Evolutionary conservation across 2,329 filamentous ascomycete genomes (phyloP).

Genomic region (Neocucurbitaria cava): DNA sequence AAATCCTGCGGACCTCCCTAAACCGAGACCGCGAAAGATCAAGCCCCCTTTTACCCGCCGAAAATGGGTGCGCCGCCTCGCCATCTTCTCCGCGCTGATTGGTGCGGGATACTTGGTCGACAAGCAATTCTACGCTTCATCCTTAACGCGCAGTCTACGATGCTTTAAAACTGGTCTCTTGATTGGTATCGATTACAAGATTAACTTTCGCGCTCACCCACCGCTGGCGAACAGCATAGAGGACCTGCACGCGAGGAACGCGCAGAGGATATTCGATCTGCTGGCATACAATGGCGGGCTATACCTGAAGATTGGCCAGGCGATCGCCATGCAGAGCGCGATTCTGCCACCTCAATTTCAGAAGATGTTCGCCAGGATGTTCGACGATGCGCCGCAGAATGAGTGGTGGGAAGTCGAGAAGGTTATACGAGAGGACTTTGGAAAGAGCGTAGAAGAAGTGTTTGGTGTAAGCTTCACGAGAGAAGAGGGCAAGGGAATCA

Average conservation of each 20-base stretch:
- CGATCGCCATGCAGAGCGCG: conserved; percentile 97
- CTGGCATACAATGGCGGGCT: conserved; percentile 87
- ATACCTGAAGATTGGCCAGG: conserved; percentile 97
- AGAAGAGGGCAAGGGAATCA: conserved; percentile 67
- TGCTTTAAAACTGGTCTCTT: conserved; percentile 82
- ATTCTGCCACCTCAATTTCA: conserved; percentile 94
- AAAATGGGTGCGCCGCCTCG: conserved; percentile 78
- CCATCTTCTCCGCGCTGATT: conserved; percentile 65
- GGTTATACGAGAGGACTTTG: conserved; percentile 88
- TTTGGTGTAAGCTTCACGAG: conserved; percentile 86
- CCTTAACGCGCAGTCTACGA: conserved; percentile 76
- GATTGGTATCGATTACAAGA: conserved; percentile 91
- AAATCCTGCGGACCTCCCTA: conserved; percentile 77
- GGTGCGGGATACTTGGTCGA: conserved; percentile 74
- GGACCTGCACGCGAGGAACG: conserved; percentile 83
- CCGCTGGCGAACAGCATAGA: conserved; percentile 74
- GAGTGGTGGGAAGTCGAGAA: conserved; percentile 83
- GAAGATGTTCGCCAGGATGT: conserved; percentile 95
- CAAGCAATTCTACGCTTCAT: conserved; percentile 76
- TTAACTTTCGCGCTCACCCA: conserved; percentile 88
- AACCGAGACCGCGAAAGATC: conserved; percentile 58
- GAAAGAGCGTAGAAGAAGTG: conserved; percentile 82
- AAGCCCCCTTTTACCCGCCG: conserved; percentile 74
- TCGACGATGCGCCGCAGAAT: conserved; percentile 96
- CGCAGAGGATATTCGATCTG: conserved; percentile 80